Percentiles rank a stretch among this genome's conserved stretches.
Conservation (phyloP, 768 basidiomycete genomes). For the Lactarius tabidus region DNA sequence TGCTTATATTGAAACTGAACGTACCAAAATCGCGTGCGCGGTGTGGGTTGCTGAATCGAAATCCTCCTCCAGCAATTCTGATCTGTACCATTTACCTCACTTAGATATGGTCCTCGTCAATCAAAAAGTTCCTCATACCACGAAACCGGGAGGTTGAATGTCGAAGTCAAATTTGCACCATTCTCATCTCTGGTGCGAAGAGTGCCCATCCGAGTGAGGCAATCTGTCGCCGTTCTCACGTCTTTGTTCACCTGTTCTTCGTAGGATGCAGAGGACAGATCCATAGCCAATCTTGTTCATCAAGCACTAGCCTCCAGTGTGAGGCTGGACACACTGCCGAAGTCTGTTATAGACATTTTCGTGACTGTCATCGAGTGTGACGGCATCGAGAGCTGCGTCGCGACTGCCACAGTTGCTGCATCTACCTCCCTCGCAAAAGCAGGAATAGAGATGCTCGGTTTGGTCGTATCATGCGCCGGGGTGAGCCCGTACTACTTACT, state of each 20-base stretch:
- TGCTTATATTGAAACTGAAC: slow-evolving; percentile 91
- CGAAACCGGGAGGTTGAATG: slow-evolving; percentile 84
- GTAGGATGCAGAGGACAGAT: slow-evolving; percentile 92
- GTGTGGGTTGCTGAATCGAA: slow-evolving; percentile 49
- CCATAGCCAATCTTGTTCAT: slow-evolving; percentile 76
- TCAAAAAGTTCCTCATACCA: slow-evolving; percentile 76
- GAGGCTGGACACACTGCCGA: slow-evolving; percentile 86
- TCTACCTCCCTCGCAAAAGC: slow-evolving; percentile 90
- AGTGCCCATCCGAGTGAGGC: slow-evolving; percentile 79
- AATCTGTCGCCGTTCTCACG: slow-evolving; percentile 10
- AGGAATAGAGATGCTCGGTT: slow-evolving; percentile 85
- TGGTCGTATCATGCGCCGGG: slow-evolving; percentile 80
- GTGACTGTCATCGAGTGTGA: slow-evolving; percentile 90
- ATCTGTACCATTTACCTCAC: slow-evolving; percentile 14
- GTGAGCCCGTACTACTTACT: slow-evolving; percentile 40
- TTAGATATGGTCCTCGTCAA: slow-evolving; percentile 81
- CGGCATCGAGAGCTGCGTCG: slow-evolving; percentile 83
- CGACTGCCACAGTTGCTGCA: slow-evolving; percentile 81
- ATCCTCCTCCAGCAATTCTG: slow-evolving; percentile 31
- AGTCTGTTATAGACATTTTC: slow-evolving; percentile 90
- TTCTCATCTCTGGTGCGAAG: slow-evolving; percentile 78
- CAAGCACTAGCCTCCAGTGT: slow-evolving; percentile 83
- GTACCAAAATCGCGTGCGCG: slow-evolving; percentile 92
- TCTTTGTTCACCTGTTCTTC: slow-evolving; percentile 12
- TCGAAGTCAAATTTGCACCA: slow-evolving; percentile 96